Evolutionary conservation across 345 rosid genomes (phyloP), one percentile per base, ranked within the genome.

Genomic region (Heritiera fomes): DNA sequence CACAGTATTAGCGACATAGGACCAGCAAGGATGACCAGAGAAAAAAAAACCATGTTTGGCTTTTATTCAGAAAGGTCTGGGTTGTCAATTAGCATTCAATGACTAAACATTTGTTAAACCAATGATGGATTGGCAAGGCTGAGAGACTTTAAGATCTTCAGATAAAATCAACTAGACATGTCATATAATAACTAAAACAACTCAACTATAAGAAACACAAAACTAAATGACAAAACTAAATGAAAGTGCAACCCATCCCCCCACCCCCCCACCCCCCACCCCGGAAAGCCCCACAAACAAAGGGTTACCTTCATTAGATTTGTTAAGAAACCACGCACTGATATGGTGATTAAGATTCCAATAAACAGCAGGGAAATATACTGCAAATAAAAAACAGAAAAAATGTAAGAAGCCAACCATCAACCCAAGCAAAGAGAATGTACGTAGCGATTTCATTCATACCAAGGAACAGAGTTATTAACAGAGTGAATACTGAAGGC

Each of bases 241-340:
- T 41, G 3, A 38, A 8, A 77, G n/a, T 4, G 56, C 56, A n/a
- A n/a, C n/a, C n/a, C n/a, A n/a, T n/a, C n/a, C n/a, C n/a, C n/a
- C n/a, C n/a, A 30, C 60, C 12, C 9, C 61, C 74, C 0, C 12
- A 15, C 11, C 34, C 30, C 13, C 23, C 41, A 11, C 13, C 23
- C 41, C 64, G 7, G 32, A 0, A 18, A 38, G 5, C 41, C 56
- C 20, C n/a, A 10, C 71, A n/a, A 69, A 55, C 28, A 58, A 5
- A 41, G 46, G 15, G 63, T 86, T 82, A 92, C 97, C 99, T 96
- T 94, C 98, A 96, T 94, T 63, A 96, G 78, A 77, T 93, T 95
- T 75, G 97, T 85, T 81, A 95, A 86, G 88, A 95, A 95, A 66
- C 98, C 97, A 40, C 97, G 93, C 40, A 96, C 99, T 49, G 99